Evolutionary conservation across 805 yeast species (phyloP).

Genomic region (Brettanomyces bruxellensis): DNA sequence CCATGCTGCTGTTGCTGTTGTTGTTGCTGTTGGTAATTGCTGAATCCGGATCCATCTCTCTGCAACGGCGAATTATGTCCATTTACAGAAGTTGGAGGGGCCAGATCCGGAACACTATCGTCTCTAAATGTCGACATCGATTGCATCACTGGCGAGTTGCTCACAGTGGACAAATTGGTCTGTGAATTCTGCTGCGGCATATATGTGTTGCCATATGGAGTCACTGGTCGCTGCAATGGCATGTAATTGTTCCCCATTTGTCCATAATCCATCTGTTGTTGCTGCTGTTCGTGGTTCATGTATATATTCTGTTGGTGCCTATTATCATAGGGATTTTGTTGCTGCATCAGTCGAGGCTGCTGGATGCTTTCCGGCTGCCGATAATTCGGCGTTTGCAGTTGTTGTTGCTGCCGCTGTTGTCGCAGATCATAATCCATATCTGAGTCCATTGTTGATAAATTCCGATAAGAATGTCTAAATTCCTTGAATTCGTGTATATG

Average conservation of each 20-base stretch:
- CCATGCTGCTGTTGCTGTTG: conserved; percentile 1
- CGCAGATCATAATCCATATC: conserved; percentile 3
- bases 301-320: neutral
- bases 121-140: conserved; percentile 1
- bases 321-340: conserved; percentile 14
- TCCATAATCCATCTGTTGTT: conserved; percentile 9
- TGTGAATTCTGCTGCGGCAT: conserved; percentile 15
- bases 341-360: conserved; percentile 12
- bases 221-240: conserved; percentile 6
- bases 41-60: conserved; percentile 2
- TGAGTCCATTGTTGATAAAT: neutral
- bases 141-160: neutral
- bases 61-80: conserved; percentile 1
- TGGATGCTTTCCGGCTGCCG: conserved; percentile 1
- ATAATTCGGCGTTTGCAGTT: neutral
- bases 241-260: neutral
- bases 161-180: conserved; percentile 10
- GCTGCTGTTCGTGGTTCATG: conserved; percentile 17
- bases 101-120: neutral
- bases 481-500: too few species aligned
- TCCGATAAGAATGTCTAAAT: too few species aligned
- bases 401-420: neutral
- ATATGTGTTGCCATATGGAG: conserved; percentile 12
- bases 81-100: conserved; percentile 1
- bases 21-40: neutral